phyloP scores from a whole-genome alignment of 371 early-diverging fungal species.

The Apophysomyces variabilis region DNA sequence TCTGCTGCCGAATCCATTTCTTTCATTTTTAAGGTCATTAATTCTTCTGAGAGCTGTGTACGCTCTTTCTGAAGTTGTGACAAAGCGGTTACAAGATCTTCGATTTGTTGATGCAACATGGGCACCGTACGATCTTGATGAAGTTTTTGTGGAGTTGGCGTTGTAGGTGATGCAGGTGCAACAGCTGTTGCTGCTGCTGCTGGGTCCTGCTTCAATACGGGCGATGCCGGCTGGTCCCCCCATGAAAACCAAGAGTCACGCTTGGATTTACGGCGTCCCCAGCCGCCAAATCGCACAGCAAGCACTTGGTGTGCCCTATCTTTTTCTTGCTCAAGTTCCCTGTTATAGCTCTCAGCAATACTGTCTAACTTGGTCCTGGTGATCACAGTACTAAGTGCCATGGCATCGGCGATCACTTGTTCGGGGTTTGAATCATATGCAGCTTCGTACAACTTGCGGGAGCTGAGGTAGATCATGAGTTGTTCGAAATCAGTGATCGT shows the following conservation, averaged over 20 bases:
- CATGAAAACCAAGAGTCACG: conserved; percentile 41
- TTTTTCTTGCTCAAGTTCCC: conserved; percentile 62
- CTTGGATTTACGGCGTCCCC: conserved; percentile 13
- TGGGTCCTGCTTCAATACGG: conserved; percentile 2
- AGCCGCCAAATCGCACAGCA: conserved; percentile 39
- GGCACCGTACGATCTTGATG: conserved; percentile 16
- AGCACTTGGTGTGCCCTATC: conserved; percentile 56
- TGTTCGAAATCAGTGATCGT: conserved; percentile 83
- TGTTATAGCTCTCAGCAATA: conserved; percentile 68
- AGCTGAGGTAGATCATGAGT: conserved; percentile 80
- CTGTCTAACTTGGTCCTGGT: conserved; percentile 72
- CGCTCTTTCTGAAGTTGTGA: conserved; percentile 63
- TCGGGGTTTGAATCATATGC: conserved; percentile 67
- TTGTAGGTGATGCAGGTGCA: conserved; percentile 18
- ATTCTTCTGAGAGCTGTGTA: conserved; percentile 46
- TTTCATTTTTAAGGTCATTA: conserved; percentile 55
- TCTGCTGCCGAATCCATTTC: conserved; percentile 50
- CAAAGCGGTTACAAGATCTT: conserved; percentile 61
- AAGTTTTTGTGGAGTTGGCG: conserved; percentile 2
- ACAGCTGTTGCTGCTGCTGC: not conserved
- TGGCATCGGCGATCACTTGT: conserved; percentile 77
- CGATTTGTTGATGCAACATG: conserved; percentile 57
- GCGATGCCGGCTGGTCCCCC: conserved; percentile 13
- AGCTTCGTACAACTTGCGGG: conserved; percentile 77
- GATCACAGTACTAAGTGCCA: conserved; percentile 69